Conservation (phyloP, 495 filamentous ascomycete species). For the Aspergillus sclerotiicarbonarius region DNA sequence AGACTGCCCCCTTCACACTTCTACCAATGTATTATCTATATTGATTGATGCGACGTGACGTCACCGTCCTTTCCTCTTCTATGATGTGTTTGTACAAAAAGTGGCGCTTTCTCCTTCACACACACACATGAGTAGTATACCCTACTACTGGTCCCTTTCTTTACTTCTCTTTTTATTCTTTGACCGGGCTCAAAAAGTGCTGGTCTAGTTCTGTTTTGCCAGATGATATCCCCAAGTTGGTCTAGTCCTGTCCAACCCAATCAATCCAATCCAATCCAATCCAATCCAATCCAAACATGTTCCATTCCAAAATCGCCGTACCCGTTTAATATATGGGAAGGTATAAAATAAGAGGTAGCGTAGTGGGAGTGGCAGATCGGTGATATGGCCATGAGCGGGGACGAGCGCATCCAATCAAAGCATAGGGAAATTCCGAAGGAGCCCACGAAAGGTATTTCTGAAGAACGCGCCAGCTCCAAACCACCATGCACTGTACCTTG, state of each 20-base stretch:
- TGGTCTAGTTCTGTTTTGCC: background rate
- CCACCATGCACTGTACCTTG: background rate
- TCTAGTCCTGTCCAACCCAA: background rate
- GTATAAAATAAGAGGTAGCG: background rate
- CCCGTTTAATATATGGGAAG: too few species aligned
- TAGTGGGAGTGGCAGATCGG: background rate
- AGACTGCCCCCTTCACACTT: constrained; percentile 4
- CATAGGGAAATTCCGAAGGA: background rate
- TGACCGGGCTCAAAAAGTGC: too few species aligned
- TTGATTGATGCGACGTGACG: background rate
- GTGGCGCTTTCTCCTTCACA: background rate
- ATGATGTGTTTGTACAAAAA: constrained; percentile 2
- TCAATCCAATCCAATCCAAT: background rate
- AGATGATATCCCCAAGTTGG: background rate
- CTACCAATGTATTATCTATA: constrained; percentile 17
- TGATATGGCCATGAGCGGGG: background rate
- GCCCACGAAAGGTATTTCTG: background rate
- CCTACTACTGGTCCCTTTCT: background rate
- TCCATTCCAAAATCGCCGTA: background rate
- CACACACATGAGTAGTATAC: too few species aligned
- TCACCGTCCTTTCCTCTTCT: constrained; percentile 2
- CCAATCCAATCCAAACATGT: background rate
- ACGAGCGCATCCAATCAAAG: background rate
- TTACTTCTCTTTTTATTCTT: background rate
- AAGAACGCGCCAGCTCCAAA: background rate